Conservation (phyloP, 305 asterid genomes). For the Fraxinus greggii region DNA sequence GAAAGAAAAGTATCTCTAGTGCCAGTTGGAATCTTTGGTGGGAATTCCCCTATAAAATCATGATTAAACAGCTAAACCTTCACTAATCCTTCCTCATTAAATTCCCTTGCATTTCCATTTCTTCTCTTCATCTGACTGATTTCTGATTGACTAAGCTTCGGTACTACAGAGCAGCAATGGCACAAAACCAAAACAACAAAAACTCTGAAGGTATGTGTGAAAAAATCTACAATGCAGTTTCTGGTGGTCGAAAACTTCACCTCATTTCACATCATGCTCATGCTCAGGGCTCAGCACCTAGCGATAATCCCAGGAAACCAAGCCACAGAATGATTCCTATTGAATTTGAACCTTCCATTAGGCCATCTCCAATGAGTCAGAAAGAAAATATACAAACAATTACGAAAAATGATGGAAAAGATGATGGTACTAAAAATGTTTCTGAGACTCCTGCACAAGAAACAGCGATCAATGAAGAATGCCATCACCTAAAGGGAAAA, state of each 20-base stretch:
- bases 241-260: not conserved
- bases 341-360: not conserved
- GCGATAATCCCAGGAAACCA: not conserved
- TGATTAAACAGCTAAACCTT: not conserved
- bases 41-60: not conserved
- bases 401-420: not conserved
- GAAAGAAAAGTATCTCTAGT: not conserved
- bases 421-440: not conserved
- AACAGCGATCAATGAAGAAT: not conserved
- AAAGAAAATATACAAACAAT: not conserved
- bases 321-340: not conserved
- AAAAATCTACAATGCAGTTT: not conserved
- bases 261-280: not conserved
- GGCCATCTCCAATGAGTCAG: not conserved
- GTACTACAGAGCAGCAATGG: slow-evolving; percentile 15
- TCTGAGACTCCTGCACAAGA: not conserved
- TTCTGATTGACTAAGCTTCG: not conserved
- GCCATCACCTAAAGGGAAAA: not conserved
- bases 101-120: not conserved
- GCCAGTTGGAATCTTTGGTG: slow-evolving; percentile 7
- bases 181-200: slow-evolving; percentile 16
- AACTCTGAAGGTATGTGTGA: slow-evolving; percentile 4
- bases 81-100: slow-evolving; percentile 18
- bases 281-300: not conserved
- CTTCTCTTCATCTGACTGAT: slow-evolving; percentile 12